These are phyloP conservation scores for Madurella mycetomatis DNA, from an alignment of 2,329 filamentous ascomycete species.

Conservation along the genomic window DNA sequence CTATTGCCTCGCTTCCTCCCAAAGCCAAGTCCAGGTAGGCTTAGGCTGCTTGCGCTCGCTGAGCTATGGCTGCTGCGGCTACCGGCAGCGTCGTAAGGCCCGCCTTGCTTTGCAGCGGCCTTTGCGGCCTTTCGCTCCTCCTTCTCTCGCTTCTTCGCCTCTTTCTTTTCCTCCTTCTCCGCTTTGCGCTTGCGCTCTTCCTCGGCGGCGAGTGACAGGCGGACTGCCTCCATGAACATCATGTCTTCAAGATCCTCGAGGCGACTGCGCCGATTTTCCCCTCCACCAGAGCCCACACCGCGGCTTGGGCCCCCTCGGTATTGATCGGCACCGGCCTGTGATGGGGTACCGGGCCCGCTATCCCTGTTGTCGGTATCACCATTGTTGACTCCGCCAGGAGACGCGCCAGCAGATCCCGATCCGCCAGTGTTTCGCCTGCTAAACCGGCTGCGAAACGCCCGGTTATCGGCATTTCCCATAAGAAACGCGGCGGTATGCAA, in stretches of 20 bases:
- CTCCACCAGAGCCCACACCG: conserved; percentile 15
- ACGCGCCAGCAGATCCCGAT: conserved; percentile 28
- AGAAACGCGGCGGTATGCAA: conserved; percentile 93
- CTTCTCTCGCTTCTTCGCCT: conserved; percentile 79
- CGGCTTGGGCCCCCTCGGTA: conserved; percentile 31
- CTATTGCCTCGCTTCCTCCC: conserved; percentile 58
- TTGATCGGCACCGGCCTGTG: conserved; percentile 32
- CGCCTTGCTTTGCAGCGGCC: conserved; percentile 46
- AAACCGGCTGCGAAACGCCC: conserved; percentile 52
- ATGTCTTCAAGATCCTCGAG: conserved; percentile 92
- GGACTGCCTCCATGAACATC: conserved; percentile 97
- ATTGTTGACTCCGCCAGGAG: conserved; percentile 18
- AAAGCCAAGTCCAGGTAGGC: conserved; percentile 55
- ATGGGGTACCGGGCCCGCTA: conserved; percentile 21
- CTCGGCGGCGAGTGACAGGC: conserved; percentile 84
- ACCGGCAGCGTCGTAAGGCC: conserved; percentile 39
- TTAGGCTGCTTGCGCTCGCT: conserved; percentile 61
- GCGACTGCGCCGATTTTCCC: conserved; percentile 40
- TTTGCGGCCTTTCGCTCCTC: conserved; percentile 78
- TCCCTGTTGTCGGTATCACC: conserved; percentile 27
- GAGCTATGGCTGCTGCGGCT: conserved; percentile 41
- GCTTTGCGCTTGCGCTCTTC: conserved; percentile 83
- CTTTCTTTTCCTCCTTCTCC: conserved; percentile 78
- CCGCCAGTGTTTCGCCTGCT: conserved; percentile 50
- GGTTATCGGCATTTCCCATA: conserved; percentile 60